Percentiles rank a stretch among this genome's conserved stretches.
Evolutionary conservation across 116 monocot genomes (phyloP).

Genomic region (Trichopus zeylanicus): DNA sequence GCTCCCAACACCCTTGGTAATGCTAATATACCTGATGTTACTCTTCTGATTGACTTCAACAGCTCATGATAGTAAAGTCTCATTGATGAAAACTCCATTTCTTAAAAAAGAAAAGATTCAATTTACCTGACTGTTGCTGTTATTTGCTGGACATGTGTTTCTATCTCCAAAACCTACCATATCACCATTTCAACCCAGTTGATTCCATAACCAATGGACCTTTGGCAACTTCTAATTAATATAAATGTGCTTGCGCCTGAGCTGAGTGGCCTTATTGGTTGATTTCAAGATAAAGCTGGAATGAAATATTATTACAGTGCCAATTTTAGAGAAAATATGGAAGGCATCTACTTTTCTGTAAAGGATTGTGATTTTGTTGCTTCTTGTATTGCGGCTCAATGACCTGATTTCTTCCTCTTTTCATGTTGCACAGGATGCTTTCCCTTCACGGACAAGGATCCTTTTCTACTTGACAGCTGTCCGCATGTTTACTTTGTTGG

Average conservation of each 20-base stretch:
- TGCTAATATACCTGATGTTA: neutral
- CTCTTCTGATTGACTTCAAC: neutral
- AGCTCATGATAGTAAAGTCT: no score
- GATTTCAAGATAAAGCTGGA: no score
- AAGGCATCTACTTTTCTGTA: neutral
- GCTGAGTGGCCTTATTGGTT: neutral
- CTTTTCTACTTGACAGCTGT: slow-evolving; percentile 80
- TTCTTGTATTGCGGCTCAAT: neutral
- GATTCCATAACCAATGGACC: neutral
- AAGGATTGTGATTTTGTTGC: neutral
- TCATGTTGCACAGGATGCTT: slow-evolving; percentile 61
- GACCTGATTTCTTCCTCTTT: neutral
- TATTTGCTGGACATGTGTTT: no score
- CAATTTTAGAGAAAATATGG: neutral
- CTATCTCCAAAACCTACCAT: no score
- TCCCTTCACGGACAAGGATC: slow-evolving; percentile 86
- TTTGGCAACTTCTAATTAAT: neutral
- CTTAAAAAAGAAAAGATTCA: no score
- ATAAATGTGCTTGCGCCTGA: neutral
- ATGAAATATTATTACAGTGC: no score
- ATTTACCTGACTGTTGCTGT: no score
- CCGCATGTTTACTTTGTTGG: slow-evolving; percentile 90
- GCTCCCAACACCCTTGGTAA: slow-evolving; percentile 97
- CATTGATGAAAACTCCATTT: no score
- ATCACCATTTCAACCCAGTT: neutral